These are phyloP conservation scores for Calonectria naviculata DNA, from an alignment of 2,329 filamentous ascomycete species.

Conservation along the genomic window DNA sequence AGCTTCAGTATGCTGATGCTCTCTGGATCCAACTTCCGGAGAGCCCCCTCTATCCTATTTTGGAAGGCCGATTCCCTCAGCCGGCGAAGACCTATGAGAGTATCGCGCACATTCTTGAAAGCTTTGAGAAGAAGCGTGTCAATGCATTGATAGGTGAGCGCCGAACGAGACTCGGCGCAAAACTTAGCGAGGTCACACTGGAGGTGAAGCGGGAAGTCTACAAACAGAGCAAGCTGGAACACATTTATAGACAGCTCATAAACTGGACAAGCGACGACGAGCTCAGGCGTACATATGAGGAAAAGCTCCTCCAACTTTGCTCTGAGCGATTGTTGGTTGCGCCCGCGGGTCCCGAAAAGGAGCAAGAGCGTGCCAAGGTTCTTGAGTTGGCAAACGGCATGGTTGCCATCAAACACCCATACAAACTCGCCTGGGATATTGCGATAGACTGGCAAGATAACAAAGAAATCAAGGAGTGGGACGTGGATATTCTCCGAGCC, in stretches of 20 bases:
- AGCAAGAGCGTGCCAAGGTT: slow-evolving; percentile 76
- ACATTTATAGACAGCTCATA: slow-evolving; percentile 84
- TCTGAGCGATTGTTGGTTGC: slow-evolving; percentile 82
- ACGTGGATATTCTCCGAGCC: slow-evolving; percentile 80
- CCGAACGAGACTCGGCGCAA: slow-evolving; percentile 86
- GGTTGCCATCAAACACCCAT: slow-evolving; percentile 96
- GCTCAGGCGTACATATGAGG: slow-evolving; percentile 84
- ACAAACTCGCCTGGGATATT: slow-evolving; percentile 90
- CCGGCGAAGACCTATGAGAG: slow-evolving; percentile 84
- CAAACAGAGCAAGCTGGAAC: slow-evolving; percentile 78
- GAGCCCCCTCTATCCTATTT: slow-evolving; percentile 81
- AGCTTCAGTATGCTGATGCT: slow-evolving; percentile 79
- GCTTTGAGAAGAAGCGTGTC: slow-evolving; percentile 88
- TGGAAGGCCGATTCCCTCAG: slow-evolving; percentile 86
- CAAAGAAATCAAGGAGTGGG: slow-evolving; percentile 79
- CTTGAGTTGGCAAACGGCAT: slow-evolving; percentile 86
- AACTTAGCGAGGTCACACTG: slow-evolving; percentile 82
- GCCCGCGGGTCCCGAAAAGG: slow-evolving; percentile 72
- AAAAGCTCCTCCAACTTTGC: slow-evolving; percentile 85
- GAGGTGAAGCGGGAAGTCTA: slow-evolving; percentile 92
- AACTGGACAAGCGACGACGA: slow-evolving; percentile 93
- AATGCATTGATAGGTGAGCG: slow-evolving; percentile 92
- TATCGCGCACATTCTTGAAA: slow-evolving; percentile 85
- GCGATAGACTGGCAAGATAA: slow-evolving; percentile 89
- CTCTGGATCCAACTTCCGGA: slow-evolving; percentile 82